Base-by-base conservation (phyloP, 495 filamentous ascomycete species). In the Lindgomyces ingoldianus region DNA sequence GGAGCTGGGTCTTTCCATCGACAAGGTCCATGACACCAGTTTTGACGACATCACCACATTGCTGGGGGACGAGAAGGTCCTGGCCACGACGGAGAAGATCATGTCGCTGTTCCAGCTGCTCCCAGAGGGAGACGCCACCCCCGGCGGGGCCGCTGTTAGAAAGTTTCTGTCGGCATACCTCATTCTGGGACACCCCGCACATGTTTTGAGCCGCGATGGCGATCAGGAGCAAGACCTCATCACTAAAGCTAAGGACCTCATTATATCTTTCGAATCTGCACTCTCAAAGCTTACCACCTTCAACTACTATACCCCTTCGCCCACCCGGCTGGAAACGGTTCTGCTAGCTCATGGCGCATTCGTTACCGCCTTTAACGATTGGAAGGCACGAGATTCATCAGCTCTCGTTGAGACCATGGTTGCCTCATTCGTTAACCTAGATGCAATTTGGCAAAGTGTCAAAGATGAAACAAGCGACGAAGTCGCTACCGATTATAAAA, bases 381-480 rank as follows among this genome's bases (percentile, higher is more conserved):
- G 94, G 94, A 96, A 97, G 74, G 84, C 91, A 9, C 86, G 91
- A 55, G 94, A 98, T 74, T 94, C 93, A 0, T 88, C 85, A 47
- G 89, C 91, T 3, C 76, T 98, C 30, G 88, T 98, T 59, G 90
- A 95, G 64, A 91, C 93, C 54, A 98, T 98, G 94, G 81, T 98
- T 24, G 87, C 92, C 47, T 92, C 96, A 73, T 98, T 96, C 73
- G 89, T 96, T 29, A 93, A 96, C 73, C 79, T 98, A 18, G 94
- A 98, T 73, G 85, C 91, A 24, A 98, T 98, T 30, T 96, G 91
- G 87, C 91, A 96, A 72, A 93, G 90, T 9, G 93, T 98, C 72
- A 98, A 98, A 69, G 86, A 95, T 73, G 90, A 93, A 64, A 87
- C 83, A 19, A 87, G 89, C 41, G 90, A 87, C n/a, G 86, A 87